Conservation (phyloP, 225 moss, liverwort and hornwort species). For the Physcomitrellopsis africana region DNA sequence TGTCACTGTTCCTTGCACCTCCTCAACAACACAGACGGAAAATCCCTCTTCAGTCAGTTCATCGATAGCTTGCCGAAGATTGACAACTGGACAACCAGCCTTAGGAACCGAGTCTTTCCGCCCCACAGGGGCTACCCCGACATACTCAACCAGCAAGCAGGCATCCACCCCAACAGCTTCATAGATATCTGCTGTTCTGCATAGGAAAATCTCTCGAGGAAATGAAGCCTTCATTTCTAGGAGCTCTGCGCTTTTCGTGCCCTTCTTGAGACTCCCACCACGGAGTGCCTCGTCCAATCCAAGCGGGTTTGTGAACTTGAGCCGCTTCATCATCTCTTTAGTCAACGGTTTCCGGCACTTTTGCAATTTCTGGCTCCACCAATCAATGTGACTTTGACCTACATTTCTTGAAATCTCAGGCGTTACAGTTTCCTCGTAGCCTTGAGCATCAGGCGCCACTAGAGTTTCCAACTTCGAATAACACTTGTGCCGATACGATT, state of each 20-base stretch:
- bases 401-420: slow-evolving; percentile 1
- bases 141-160: slow-evolving; percentile 82
- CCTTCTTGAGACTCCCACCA: slow-evolving; percentile 77
- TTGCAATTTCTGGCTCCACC: slow-evolving; percentile 80
- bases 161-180: slow-evolving; percentile 86
- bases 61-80: slow-evolving; percentile 82
- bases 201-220: slow-evolving; percentile 85
- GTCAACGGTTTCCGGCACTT: slow-evolving; percentile 73
- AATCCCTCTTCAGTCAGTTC: slow-evolving; percentile 82
- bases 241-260: slow-evolving; percentile 64
- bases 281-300: slow-evolving; percentile 69
- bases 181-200: slow-evolving; percentile 81
- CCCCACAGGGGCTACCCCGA: slow-evolving; percentile 82
- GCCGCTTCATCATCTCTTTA: slow-evolving; percentile 82
- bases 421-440: slow-evolving; percentile 13
- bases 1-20: slow-evolving; percentile 68
- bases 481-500: slow-evolving; percentile 11
- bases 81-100: slow-evolving; percentile 78
- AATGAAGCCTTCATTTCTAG: slow-evolving; percentile 72
- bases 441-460: slow-evolving; percentile 7
- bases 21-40: slow-evolving; percentile 94
- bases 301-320: slow-evolving; percentile 62
- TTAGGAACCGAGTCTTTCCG: slow-evolving; percentile 78
- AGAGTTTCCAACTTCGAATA: slow-evolving; percentile 40
- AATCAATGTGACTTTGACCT: slow-evolving; percentile 51